phyloP scores from a whole-genome alignment of 176 grass and related monocot species.

The Oryza australiensis region DNA sequence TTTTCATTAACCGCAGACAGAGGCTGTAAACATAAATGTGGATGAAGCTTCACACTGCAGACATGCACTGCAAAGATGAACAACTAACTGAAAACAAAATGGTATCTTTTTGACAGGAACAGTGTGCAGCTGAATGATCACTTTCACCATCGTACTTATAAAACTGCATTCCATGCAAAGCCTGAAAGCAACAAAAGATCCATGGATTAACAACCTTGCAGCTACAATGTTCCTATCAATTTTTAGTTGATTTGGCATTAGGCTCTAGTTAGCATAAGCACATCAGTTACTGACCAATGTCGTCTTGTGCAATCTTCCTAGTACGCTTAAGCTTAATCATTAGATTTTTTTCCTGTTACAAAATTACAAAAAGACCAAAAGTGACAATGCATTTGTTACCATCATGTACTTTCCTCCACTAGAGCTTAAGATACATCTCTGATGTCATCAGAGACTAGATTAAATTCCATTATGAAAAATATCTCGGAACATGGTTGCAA shows the following conservation, averaged over 20 bases:
- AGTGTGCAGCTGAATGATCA: neutral
- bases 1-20: neutral
- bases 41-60: neutral
- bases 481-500: neutral
- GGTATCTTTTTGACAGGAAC: neutral
- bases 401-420: neutral
- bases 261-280: slow-evolving; percentile 2
- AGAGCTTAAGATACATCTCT: neutral
- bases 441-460: neutral
- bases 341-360: neutral
- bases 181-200: slow-evolving; percentile 19
- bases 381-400: slow-evolving; percentile 2
- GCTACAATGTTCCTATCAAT: slow-evolving; percentile 23
- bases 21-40: neutral
- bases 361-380: slow-evolving; percentile 12
- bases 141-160: slow-evolving; percentile 1
- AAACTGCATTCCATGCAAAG: slow-evolving; percentile 29
- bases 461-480: neutral
- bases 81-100: neutral
- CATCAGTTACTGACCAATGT: slow-evolving; percentile 31
- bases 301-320: neutral
- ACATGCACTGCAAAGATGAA: neutral
- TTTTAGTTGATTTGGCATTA: slow-evolving; percentile 1
- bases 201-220: slow-evolving; percentile 10
- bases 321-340: slow-evolving; percentile 9